Evolutionary conservation across 805 yeast species (phyloP).

Genomic region (Brettanomyces naardenensis): DNA sequence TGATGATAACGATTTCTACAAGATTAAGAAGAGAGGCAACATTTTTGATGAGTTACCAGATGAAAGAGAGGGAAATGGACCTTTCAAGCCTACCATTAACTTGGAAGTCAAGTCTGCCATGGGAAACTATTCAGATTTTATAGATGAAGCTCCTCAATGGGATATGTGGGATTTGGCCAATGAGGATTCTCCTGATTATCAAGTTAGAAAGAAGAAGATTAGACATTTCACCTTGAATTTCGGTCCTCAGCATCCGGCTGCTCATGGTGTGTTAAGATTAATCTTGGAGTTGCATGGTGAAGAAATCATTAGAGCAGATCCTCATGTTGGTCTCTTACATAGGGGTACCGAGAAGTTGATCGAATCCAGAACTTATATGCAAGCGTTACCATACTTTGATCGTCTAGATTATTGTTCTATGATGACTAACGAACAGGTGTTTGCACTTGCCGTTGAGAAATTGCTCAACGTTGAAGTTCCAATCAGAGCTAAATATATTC

Average conservation of each 20-base stretch:
- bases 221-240: constrained; percentile 86
- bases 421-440: constrained; percentile 89
- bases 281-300: constrained; percentile 84
- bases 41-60: constrained; percentile 15
- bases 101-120: constrained; percentile 32
- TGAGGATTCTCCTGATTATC: constrained; percentile 29
- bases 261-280: constrained; percentile 84
- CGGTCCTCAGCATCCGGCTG: constrained; percentile 94
- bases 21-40: constrained; percentile 23
- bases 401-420: constrained; percentile 77
- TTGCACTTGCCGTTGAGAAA: constrained; percentile 78
- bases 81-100: constrained; percentile 18
- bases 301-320: constrained; percentile 80
- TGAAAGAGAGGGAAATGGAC: constrained; percentile 14
- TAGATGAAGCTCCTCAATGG: constrained; percentile 25
- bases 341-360: constrained; percentile 87
- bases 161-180: constrained; percentile 29
- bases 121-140: constrained; percentile 31
- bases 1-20: constrained; percentile 24
- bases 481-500: constrained; percentile 72
- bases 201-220: constrained; percentile 40
- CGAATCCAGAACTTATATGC: constrained; percentile 79
- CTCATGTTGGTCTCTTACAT: constrained; percentile 82
- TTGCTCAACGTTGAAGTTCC: constrained; percentile 80
- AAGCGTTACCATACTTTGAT: constrained; percentile 84